A percentile compares a stretch with the other conserved stretches of the same genome.
phyloP scores from a whole-genome alignment of 2,329 filamentous ascomycete species.

The Exophiala alcalophila region DNA sequence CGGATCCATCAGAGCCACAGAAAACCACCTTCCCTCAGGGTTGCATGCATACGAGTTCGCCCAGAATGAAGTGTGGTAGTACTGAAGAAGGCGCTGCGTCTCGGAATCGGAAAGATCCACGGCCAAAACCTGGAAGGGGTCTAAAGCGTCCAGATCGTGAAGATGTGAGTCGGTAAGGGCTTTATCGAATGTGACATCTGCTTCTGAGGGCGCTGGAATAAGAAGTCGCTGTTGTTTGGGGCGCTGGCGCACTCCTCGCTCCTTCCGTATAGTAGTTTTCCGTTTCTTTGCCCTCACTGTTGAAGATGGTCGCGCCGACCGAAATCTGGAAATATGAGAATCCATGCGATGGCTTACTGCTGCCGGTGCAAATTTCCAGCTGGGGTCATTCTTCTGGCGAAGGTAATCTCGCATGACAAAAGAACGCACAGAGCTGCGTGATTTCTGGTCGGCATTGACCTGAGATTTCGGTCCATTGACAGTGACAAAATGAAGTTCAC shows the following conservation, averaged over 20 bases:
- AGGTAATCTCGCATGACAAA: constrained; percentile 21
- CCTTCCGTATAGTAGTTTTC: constrained; percentile 1
- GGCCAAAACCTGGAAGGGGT: constrained; percentile 12
- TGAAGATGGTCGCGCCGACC: constrained; percentile 6
- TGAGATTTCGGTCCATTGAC: constrained; percentile 8
- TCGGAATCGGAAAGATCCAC: constrained; percentile 14
- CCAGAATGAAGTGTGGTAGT: constrained; percentile 20
- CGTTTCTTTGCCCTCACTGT: background rate
- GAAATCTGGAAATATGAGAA: constrained; percentile 19
- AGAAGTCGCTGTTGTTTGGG: background rate
- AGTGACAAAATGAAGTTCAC: constrained; percentile 19
- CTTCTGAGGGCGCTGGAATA: constrained; percentile 3
- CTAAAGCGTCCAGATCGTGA: constrained; percentile 17
- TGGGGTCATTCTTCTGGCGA: constrained; percentile 17
- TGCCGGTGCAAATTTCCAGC: constrained; percentile 17
- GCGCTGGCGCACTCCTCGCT: background rate
- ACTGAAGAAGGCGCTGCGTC: constrained; percentile 15
- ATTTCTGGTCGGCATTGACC: constrained; percentile 6
- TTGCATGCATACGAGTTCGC: constrained; percentile 23
- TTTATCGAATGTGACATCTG: background rate
- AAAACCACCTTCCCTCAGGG: constrained; percentile 21
- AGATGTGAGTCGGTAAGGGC: background rate
- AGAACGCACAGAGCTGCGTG: constrained; percentile 13
- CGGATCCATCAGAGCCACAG: constrained; percentile 17
- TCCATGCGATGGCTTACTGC: constrained; percentile 9